Base-by-base conservation (phyloP, 164 flowering plant species). In the Saururus chinensis region DNA sequence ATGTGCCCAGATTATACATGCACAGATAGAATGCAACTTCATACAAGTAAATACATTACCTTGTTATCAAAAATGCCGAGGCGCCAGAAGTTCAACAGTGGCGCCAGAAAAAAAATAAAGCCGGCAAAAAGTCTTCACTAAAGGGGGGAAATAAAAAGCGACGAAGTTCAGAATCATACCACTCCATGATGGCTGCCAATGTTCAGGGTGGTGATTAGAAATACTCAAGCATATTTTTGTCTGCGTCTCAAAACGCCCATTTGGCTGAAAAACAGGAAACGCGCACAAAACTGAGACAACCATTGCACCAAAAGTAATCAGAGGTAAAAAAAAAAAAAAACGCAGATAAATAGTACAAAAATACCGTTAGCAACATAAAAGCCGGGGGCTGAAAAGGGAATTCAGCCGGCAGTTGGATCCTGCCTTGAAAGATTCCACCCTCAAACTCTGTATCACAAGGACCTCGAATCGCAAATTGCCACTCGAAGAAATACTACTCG, bases 171-270 rank as follows among this genome's bases (percentile, higher is more conserved):
- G 26, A 64, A 30, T 9, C 53, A 71, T 82, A 90, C 99, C 99
- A 65, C 97, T 93, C 99, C 97, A 93, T 20, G 99, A 93, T 51
- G 99, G 99, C 73, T 93, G 99, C 97, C 99, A 93, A 71, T 93
- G 99, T 80, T 93, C 99, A 17, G 97, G 99, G 64, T 93, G 99
- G 75, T 93, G 86, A 74, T 91, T 90, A 9, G 96, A 93, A 67
- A 90, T 93, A 69, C 99, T 93, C 57, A 93, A 69, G 72, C 99
- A 93, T 56, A 93, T 91, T 80, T 90, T 93, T 26, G 97, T 93
- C 74, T 93, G 95, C 37, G 96, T 93, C 74, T 90, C 99, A 69
- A 90, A 93, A 21, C 97, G 89, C 23, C 99, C 97, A 75, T 88
- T 93, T 21, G 97, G 97, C 99, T 90, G 83, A 49, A 77, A 80